Evolutionary conservation across 495 filamentous ascomycete genomes (phyloP).

Genomic region (Tuber aestivum): DNA sequence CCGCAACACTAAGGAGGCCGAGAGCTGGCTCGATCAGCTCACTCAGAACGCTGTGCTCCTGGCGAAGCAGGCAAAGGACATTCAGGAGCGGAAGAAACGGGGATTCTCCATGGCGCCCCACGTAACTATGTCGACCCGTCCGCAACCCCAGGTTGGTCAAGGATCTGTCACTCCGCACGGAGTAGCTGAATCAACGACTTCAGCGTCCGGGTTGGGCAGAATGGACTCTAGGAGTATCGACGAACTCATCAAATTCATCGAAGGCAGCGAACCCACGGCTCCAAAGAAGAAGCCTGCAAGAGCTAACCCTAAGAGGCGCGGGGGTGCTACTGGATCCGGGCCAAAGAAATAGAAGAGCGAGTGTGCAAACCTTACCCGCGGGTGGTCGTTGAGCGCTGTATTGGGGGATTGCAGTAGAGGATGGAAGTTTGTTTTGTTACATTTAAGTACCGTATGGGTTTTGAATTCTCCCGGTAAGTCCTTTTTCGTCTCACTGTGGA

Average conservation of each 20-base stretch:
- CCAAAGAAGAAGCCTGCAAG: slow-evolving; percentile 64
- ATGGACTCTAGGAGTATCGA: slow-evolving; percentile 74
- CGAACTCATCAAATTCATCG: slow-evolving; percentile 80
- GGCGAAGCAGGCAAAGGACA: slow-evolving; percentile 83
- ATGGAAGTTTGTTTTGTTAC: background rate
- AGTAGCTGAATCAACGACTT: slow-evolving; percentile 46
- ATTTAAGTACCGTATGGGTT: no score
- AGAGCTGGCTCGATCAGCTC: slow-evolving; percentile 92
- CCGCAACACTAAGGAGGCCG: slow-evolving; percentile 90
- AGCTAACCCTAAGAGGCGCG: slow-evolving; percentile 65
- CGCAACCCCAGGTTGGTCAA: slow-evolving; percentile 53
- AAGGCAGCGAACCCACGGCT: slow-evolving; percentile 60
- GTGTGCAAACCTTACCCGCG: background rate
- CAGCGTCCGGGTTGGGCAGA: slow-evolving; percentile 37
- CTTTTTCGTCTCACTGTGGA: background rate
- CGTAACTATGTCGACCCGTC: slow-evolving; percentile 45
- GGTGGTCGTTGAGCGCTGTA: background rate
- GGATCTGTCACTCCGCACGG: slow-evolving; percentile 30
- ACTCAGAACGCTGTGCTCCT: slow-evolving; percentile 90
- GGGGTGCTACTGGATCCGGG: slow-evolving; percentile 41
- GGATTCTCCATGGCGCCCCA: slow-evolving; percentile 55
- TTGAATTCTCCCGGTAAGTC: background rate
- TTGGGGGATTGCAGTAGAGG: background rate
- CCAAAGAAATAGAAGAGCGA: slow-evolving; percentile 20
- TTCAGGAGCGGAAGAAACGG: slow-evolving; percentile 63